Evolutionary conservation across 495 filamentous ascomycete species (phyloP).

Genomic region (Podospora tetraspora): DNA sequence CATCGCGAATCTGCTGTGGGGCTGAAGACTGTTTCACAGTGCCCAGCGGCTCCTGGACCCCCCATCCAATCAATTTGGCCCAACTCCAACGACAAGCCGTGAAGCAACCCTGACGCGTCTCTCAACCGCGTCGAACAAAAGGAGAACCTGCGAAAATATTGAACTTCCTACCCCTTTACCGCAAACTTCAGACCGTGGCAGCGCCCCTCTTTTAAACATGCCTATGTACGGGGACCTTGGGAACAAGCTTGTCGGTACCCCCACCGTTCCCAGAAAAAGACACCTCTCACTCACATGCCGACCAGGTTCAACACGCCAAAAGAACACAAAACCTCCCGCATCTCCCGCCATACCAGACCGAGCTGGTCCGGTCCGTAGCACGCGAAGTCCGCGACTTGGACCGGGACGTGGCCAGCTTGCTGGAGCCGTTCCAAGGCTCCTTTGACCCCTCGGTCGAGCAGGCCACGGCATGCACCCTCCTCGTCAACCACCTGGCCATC

Average conservation of each 20-base stretch:
- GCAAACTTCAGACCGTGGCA: not conserved
- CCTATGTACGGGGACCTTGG: conserved; percentile 88
- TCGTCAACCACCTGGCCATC: conserved; percentile 93
- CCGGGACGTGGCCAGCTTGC: conserved; percentile 73
- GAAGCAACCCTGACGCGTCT: not conserved
- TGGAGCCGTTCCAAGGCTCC: conserved; percentile 73
- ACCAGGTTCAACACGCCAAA: conserved; percentile 95
- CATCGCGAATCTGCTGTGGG: not conserved
- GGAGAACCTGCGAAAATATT: not conserved
- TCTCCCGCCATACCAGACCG: conserved; percentile 89
- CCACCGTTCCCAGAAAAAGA: not conserved
- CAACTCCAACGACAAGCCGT: not conserved
- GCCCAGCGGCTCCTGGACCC: not conserved
- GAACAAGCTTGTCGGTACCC: conserved; percentile 65
- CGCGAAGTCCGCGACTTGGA: conserved; percentile 93
- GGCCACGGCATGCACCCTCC: conserved; percentile 75
- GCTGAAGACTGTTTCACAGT: not conserved
- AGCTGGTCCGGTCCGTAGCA: conserved; percentile 79
- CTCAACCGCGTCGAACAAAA: not conserved
- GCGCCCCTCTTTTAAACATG: conserved; percentile 16
- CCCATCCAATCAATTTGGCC: not conserved
- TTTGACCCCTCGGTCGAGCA: conserved; percentile 85
- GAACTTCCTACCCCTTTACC: not conserved
- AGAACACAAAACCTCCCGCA: conserved; percentile 82
- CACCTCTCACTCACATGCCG: conserved; percentile 19